These are phyloP conservation scores for Canavalia ensiformis DNA, from an alignment of 306 rosid species.

Conservation along the genomic window DNA sequence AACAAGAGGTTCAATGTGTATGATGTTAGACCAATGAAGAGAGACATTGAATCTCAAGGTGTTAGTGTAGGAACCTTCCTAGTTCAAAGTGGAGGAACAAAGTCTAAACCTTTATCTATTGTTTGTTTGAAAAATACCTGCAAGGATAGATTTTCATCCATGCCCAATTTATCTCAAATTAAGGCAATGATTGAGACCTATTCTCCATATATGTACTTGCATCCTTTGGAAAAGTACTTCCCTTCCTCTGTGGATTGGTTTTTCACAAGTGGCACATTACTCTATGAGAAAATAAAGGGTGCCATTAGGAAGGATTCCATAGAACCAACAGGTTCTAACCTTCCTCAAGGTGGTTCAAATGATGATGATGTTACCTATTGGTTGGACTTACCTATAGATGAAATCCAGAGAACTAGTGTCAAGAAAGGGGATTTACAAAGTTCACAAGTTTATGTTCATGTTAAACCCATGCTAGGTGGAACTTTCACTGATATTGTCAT, in stretches of 20 bases:
- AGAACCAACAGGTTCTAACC: slow-evolving; percentile 63
- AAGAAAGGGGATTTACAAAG: slow-evolving; percentile 64
- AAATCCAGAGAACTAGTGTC: slow-evolving; percentile 53
- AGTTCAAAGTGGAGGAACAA: slow-evolving; percentile 53
- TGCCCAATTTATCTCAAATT: slow-evolving; percentile 70
- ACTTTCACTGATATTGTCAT: slow-evolving; percentile 70
- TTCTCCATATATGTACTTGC: slow-evolving; percentile 70
- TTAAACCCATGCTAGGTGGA: slow-evolving; percentile 79
- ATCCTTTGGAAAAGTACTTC: slow-evolving; percentile 65
- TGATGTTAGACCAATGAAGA: slow-evolving; percentile 57
- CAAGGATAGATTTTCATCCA: slow-evolving; percentile 42
- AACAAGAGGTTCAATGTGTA: slow-evolving; percentile 53
- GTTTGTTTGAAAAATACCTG: slow-evolving; percentile 68
- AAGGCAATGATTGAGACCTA: slow-evolving; percentile 60
- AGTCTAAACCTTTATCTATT: slow-evolving; percentile 34
- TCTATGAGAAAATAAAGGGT: slow-evolving; percentile 55
- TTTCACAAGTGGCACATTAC: slow-evolving; percentile 73
- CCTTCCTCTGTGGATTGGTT: slow-evolving; percentile 75
- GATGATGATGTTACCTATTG: slow-evolving; percentile 63
- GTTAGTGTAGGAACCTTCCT: slow-evolving; percentile 72
- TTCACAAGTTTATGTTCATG: slow-evolving; percentile 62
- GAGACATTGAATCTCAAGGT: slow-evolving; percentile 63
- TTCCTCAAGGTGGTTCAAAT: slow-evolving; percentile 63
- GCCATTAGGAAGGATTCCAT: slow-evolving; percentile 27
- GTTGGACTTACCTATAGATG: slow-evolving; percentile 70